These are phyloP conservation scores for Kodamaea plutei DNA, from an alignment of 1,139 yeast species.

Conservation along the genomic window DNA sequence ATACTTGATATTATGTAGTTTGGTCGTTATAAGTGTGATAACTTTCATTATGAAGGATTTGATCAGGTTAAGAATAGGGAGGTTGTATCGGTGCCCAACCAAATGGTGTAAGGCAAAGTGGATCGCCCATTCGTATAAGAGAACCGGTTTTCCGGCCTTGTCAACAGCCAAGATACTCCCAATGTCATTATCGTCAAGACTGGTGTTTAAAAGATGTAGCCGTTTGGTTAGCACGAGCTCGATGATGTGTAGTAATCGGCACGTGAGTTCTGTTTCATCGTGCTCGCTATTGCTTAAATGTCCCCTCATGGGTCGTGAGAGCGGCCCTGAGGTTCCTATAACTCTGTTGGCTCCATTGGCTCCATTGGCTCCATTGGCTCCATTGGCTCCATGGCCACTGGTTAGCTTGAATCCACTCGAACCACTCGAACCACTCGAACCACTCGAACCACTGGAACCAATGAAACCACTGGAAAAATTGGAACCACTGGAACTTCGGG, in stretches of 20 bases:
- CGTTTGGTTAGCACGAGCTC: conserved; percentile 28
- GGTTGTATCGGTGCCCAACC: too few species aligned
- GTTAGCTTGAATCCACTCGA: too few species aligned
- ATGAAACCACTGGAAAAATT: too few species aligned
- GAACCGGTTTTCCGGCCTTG: conserved; percentile 1
- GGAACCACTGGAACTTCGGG: too few species aligned
- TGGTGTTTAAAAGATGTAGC: conserved; percentile 23
- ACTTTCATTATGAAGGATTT: conserved; percentile 31
- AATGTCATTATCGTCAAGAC: conserved; percentile 12
- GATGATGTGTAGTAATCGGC: conserved; percentile 23
- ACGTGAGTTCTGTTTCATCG: conserved; percentile 11
- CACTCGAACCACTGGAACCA: too few species aligned
- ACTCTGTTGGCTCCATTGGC: too few species aligned
- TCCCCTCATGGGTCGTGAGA: too few species aligned
- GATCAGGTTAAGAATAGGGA: conserved; percentile 18
- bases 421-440: too few species aligned
- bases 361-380: too few species aligned
- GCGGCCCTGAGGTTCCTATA: too few species aligned
- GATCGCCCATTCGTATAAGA: conserved; percentile 30
- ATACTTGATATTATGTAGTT: conserved; percentile 26
- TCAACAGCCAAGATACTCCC: conserved; percentile 7
- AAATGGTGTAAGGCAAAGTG: conserved; percentile 21
- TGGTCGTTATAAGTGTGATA: conserved; percentile 28
- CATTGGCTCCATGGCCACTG: too few species aligned
- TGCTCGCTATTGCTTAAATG: too few species aligned